Percentiles rank a stretch among this genome's conserved stretches.
Evolutionary conservation across 208 protist species (phyloP).

Genomic region (Plasmodiophora brassicae): DNA sequence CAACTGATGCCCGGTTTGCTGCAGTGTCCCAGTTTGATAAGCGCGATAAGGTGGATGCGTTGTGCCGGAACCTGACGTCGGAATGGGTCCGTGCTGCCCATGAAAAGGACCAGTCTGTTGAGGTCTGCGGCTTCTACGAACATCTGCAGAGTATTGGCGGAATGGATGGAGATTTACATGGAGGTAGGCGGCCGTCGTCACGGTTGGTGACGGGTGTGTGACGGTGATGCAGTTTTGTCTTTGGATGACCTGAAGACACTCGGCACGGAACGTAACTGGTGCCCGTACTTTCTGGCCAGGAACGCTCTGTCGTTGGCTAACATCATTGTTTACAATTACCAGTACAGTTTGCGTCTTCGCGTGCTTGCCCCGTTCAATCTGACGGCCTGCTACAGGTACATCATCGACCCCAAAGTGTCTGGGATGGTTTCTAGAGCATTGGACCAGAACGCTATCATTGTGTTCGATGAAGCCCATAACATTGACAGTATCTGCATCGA

Average conservation of each 20-base stretch:
- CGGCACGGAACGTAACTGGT: slow-evolving; percentile 77
- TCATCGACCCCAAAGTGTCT: slow-evolving; percentile 94
- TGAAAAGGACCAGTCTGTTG: slow-evolving; percentile 42
- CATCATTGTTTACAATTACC: slow-evolving; percentile 96
- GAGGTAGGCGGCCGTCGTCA: slow-evolving; percentile 58
- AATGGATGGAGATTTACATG: slow-evolving; percentile 40
- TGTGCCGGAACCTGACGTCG: slow-evolving; percentile 83
- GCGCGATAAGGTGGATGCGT: slow-evolving; percentile 81
- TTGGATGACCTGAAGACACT: slow-evolving; percentile 86
- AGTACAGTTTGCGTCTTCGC: slow-evolving; percentile 45
- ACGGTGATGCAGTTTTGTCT: slow-evolving; percentile 88
- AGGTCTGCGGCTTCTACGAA: slow-evolving; percentile 55
- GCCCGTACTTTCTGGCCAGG: slow-evolving; percentile 84
- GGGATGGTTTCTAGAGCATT: slow-evolving; percentile 60
- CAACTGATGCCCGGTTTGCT: slow-evolving; percentile 61
- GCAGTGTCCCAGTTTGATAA: slow-evolving; percentile 48
- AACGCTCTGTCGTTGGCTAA: slow-evolving; percentile 74
- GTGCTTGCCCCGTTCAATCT: neutral
- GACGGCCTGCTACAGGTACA: slow-evolving; percentile 67
- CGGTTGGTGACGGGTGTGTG: neutral
- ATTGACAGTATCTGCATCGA: slow-evolving; percentile 99
- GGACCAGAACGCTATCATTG: slow-evolving; percentile 88
- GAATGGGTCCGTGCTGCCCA: slow-evolving; percentile 69
- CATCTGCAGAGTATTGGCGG: slow-evolving; percentile 67
- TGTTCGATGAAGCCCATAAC: slow-evolving; percentile 99